Percentiles rank a stretch among this genome's conserved stretches.
These are phyloP conservation scores for Aspergillus chevalieri DNA, from an alignment of 2,329 filamentous ascomycete genomes.

Conservation along the genomic window DNA sequence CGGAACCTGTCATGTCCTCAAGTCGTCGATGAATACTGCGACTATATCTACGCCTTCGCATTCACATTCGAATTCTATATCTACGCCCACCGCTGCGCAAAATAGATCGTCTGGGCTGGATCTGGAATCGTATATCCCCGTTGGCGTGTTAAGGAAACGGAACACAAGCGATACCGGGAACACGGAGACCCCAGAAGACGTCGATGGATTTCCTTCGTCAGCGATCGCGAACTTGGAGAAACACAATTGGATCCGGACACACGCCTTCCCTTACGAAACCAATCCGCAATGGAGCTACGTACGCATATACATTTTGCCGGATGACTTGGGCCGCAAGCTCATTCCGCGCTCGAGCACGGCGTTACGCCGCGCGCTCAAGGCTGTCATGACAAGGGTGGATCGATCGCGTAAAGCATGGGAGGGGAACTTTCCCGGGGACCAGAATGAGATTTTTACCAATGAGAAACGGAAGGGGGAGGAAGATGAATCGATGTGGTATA, in stretches of 20 bases:
- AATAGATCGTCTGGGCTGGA: not conserved
- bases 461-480: constrained; percentile 16
- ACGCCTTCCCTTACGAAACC: constrained; percentile 10
- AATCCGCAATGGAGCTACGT: constrained; percentile 16
- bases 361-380: constrained; percentile 32
- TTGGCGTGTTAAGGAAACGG: constrained; percentile 24
- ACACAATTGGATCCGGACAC: constrained; percentile 32
- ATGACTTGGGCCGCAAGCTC: constrained; percentile 30
- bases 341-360: constrained; percentile 27
- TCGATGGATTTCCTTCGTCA: constrained; percentile 9
- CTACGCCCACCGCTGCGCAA: not conserved
- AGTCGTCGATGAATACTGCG: too few relatives aligned
- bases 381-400: constrained; percentile 37
- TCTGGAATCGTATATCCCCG: constrained; percentile 20
- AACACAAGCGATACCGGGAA: not conserved
- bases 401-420: constrained; percentile 34
- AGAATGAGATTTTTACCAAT: constrained; percentile 3
- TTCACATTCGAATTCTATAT: not conserved
- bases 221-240: constrained; percentile 24
- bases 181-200: not conserved
- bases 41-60: too few relatives aligned
- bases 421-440: constrained; percentile 14
- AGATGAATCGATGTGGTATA: constrained; percentile 45
- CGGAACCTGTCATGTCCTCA: too few relatives aligned
- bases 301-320: constrained; percentile 36